Percentiles rank a stretch among this genome's conserved stretches.
Conservation (phyloP, 352 stramenopile genomes). For the Phytophthora quininea region DNA sequence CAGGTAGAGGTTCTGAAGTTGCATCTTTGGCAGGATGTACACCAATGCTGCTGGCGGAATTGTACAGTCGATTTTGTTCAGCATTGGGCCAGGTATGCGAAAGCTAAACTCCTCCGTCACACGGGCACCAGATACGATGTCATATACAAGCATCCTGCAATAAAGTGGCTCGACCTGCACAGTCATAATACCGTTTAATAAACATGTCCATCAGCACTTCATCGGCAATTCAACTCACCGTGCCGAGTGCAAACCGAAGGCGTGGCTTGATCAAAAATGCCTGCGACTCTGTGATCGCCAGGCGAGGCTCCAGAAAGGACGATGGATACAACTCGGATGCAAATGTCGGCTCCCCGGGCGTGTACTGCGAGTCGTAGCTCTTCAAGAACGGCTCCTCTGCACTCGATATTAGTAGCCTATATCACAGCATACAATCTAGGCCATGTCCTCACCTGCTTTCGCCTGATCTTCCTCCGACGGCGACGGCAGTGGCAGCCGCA, state of each 20-base stretch:
- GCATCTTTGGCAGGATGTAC: conserved; percentile 60
- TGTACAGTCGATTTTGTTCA: conserved; percentile 15
- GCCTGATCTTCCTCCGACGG: neutral
- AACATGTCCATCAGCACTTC: no score
- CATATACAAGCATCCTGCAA: conserved; percentile 70
- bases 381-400: conserved; percentile 53
- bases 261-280: conserved; percentile 49
- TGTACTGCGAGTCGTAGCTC: conserved; percentile 70
- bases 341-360: conserved; percentile 49
- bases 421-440: no score
- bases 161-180: conserved; percentile 64
- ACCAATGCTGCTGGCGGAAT: conserved; percentile 45
- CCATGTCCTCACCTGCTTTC: conserved; percentile 17
- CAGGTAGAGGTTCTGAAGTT: conserved; percentile 55
- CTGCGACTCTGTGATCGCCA: conserved; percentile 58
- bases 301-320: conserved; percentile 45
- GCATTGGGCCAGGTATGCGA: conserved; percentile 34
- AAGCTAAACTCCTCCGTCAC: conserved; percentile 77
- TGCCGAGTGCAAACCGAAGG: conserved; percentile 59
- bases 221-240: conserved; percentile 26
- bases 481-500: conserved; percentile 28
- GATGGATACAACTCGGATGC: conserved; percentile 43
- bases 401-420: no score
- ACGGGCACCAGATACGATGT: conserved; percentile 54
- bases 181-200: no score